Percentiles rank a stretch among this genome's conserved stretches.
These are phyloP conservation scores for Parietaria judaica DNA, from an alignment of 306 rosid species.

Conservation along the genomic window DNA sequence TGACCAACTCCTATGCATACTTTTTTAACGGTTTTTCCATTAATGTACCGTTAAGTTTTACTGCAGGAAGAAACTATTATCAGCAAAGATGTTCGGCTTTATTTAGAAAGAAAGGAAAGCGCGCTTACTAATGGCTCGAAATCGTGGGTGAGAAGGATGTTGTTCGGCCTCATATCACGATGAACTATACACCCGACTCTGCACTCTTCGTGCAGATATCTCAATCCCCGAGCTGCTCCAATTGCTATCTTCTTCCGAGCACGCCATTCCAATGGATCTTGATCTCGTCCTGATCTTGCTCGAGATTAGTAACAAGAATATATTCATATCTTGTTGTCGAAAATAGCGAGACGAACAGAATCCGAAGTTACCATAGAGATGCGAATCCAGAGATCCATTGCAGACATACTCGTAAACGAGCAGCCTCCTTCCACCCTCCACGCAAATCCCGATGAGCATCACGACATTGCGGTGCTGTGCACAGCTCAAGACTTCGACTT, in stretches of 20 bases:
- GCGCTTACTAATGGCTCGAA: conserved; percentile 82
- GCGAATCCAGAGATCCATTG: conserved; percentile 86
- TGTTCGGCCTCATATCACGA: conserved; percentile 92
- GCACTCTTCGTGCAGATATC: conserved; percentile 98
- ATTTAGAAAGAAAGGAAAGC: conserved; percentile 5
- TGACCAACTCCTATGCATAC: no score
- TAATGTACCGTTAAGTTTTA: no score
- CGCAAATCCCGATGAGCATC: conserved; percentile 84
- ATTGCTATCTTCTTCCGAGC: conserved; percentile 78
- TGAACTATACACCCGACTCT: conserved; percentile 99
- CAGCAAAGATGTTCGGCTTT: neutral
- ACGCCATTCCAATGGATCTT: conserved; percentile 54
- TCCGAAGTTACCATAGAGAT: conserved; percentile 58
- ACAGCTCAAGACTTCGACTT: conserved; percentile 91
- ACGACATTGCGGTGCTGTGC: conserved; percentile 98
- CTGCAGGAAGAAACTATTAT: neutral
- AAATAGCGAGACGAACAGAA: neutral
- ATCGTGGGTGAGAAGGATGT: conserved; percentile 95
- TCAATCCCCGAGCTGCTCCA: conserved; percentile 96
- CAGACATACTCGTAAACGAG: conserved; percentile 88
- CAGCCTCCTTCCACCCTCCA: conserved; percentile 84
- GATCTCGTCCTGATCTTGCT: conserved; percentile 48
- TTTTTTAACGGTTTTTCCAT: no score
- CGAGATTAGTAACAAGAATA: neutral
- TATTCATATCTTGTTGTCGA: neutral